Percentiles rank a stretch among this genome's conserved stretches.
Evolutionary conservation across 1,284 basidiomycete species (phyloP).

Genomic region (Ganoderma lucidum): DNA sequence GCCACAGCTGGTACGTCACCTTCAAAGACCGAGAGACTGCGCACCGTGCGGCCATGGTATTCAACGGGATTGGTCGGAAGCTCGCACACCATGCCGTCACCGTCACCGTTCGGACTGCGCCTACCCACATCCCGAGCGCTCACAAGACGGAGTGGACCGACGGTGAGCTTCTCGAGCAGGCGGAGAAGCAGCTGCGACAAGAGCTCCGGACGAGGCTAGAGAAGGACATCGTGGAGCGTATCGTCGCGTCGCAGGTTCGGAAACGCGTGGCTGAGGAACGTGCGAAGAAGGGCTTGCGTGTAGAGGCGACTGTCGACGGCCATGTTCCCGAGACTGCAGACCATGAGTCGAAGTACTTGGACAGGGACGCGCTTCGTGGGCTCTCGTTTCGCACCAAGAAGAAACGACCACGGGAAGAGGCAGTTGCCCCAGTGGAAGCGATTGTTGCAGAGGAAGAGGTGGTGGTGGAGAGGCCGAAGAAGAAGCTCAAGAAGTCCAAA

Average conservation of each 20-base stretch:
- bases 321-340: conserved; percentile 26
- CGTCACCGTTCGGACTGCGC: conserved; percentile 63
- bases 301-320: conserved; percentile 31
- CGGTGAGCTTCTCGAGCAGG: conserved; percentile 66
- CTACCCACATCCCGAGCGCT: conserved; percentile 42
- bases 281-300: conserved; percentile 43
- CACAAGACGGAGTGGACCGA: conserved; percentile 61
- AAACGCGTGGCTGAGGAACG: conserved; percentile 62
- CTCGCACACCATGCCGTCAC: conserved; percentile 68
- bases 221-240: conserved; percentile 74
- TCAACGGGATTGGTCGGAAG: conserved; percentile 56
- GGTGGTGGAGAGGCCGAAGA: conserved; percentile 52
- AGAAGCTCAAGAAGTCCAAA: conserved; percentile 53
- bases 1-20: conserved; percentile 73
- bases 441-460: conserved; percentile 39
- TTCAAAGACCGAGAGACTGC: conserved; percentile 68
- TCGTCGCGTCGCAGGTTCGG: conserved; percentile 66
- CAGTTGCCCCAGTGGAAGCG: conserved; percentile 29
- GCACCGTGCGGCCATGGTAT: conserved; percentile 65
- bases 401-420: conserved; percentile 50
- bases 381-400: conserved; percentile 74
- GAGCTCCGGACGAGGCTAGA: conserved; percentile 70
- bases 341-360: conserved; percentile 28
- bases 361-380: conserved; percentile 56
- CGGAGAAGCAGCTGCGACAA: conserved; percentile 64